Evolutionary conservation across 2,329 filamentous ascomycete species (phyloP).

Genomic region (Stemphylium beticola): DNA sequence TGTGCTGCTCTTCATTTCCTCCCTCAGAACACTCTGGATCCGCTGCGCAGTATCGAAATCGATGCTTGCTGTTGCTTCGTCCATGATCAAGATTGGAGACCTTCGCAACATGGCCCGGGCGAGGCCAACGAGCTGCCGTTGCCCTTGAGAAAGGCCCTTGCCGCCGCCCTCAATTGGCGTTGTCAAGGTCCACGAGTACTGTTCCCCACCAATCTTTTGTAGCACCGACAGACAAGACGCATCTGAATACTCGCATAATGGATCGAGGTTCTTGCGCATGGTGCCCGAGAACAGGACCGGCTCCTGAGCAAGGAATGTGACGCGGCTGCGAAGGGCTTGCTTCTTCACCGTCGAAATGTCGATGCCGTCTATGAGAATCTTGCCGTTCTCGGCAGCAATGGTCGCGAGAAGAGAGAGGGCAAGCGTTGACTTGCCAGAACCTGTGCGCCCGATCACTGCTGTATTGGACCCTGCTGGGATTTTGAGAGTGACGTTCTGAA

Average conservation of each 20-base stretch:
- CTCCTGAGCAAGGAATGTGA: conserved; percentile 72
- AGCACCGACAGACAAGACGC: conserved; percentile 61
- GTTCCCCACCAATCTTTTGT: conserved; percentile 59
- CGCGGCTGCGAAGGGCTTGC: conserved; percentile 64
- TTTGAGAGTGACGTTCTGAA: conserved; percentile 71
- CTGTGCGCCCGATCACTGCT: conserved; percentile 78
- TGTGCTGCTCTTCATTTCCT: conserved; percentile 64
- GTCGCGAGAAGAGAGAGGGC: conserved; percentile 64
- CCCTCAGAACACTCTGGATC: conserved; percentile 62
- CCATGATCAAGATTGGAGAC: conserved; percentile 68
- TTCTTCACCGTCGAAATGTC: conserved; percentile 66
- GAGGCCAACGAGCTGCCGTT: conserved; percentile 69
- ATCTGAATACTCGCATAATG: conserved; percentile 63
- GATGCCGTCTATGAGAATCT: conserved; percentile 65
- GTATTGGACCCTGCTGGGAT: conserved; percentile 81
- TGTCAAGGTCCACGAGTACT: conserved; percentile 60
- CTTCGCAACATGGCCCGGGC: conserved; percentile 66
- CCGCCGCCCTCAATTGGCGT: conserved; percentile 67
- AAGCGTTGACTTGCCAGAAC: conserved; percentile 81
- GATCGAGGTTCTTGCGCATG: conserved; percentile 68
- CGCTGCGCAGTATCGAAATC: conserved; percentile 66
- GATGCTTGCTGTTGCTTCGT: conserved; percentile 70
- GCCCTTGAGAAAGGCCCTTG: conserved; percentile 68
- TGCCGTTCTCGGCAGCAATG: conserved; percentile 60
- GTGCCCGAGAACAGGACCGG: conserved; percentile 69